Conservation (phyloP, 75 land plant species). For the Selaginella tamariscina region DNA sequence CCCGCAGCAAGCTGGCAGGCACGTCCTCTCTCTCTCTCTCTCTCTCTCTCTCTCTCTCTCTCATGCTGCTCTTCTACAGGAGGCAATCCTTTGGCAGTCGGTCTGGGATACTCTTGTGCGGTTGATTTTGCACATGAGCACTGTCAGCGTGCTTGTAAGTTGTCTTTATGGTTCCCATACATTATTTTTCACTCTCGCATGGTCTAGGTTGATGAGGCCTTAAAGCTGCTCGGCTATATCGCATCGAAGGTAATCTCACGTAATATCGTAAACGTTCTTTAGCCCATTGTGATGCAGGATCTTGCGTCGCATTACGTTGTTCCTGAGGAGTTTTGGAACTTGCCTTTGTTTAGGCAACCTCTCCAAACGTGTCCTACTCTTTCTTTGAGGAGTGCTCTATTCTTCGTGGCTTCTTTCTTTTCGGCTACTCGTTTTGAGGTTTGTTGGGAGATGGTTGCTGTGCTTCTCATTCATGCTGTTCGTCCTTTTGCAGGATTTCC, state of each 20-base stretch:
- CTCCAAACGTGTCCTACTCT: neutral
- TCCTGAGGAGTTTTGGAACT: neutral
- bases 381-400: neutral
- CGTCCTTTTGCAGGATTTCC: neutral
- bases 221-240: neutral
- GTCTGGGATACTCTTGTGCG: neutral
- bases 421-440: neutral
- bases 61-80: neutral
- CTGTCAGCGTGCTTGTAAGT: neutral
- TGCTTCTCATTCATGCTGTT: no score
- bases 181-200: no score
- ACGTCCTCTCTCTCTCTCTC: no score
- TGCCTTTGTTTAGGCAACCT: neutral
- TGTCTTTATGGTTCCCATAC: no score
- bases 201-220: neutral
- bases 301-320: neutral
- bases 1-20: no score
- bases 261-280: neutral
- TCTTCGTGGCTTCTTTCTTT: neutral
- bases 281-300: neutral
- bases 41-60: no score
- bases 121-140: neutral
- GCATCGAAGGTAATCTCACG: neutral
- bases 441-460: no score
- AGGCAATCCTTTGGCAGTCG: neutral